phyloP scores from a whole-genome alignment of 768 basidiomycete genomes.

The Scleroderma bovista region DNA sequence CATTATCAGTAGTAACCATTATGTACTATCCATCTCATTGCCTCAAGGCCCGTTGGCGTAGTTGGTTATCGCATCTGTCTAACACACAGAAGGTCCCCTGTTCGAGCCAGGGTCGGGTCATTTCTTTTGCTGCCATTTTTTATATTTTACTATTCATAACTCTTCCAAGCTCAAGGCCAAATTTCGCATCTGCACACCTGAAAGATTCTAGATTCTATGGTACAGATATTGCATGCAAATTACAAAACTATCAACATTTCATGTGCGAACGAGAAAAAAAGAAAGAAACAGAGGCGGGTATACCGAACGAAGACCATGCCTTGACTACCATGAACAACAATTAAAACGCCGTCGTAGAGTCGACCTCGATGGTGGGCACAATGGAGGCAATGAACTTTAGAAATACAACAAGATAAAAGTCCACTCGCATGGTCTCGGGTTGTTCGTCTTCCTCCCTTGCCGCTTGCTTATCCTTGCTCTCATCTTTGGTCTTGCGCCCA shows the following conservation, averaged over 20 bases:
- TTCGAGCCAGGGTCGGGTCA: slow-evolving; percentile 58
- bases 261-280: not conserved
- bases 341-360: slow-evolving; percentile 78
- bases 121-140: not conserved
- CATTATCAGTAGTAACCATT: not conserved
- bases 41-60: slow-evolving; percentile 51
- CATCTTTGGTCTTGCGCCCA: slow-evolving; percentile 46
- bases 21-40: not conserved
- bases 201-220: not conserved
- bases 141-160: no score
- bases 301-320: not conserved
- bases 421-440: slow-evolving; percentile 89
- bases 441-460: slow-evolving; percentile 57
- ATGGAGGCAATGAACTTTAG: slow-evolving; percentile 99
- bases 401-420: slow-evolving; percentile 97
- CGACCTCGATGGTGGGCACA: slow-evolving; percentile 98
- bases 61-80: slow-evolving; percentile 83
- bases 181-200: no score
- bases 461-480: slow-evolving; percentile 45
- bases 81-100: slow-evolving; percentile 76
- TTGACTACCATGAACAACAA: not conserved
- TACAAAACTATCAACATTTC: not conserved
- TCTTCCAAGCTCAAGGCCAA: no score
- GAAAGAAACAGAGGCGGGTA: not conserved
- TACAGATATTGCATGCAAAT: not conserved